phyloP scores from a whole-genome alignment of 164 flowering plant species.

The Aristolochia fimbriata region DNA sequence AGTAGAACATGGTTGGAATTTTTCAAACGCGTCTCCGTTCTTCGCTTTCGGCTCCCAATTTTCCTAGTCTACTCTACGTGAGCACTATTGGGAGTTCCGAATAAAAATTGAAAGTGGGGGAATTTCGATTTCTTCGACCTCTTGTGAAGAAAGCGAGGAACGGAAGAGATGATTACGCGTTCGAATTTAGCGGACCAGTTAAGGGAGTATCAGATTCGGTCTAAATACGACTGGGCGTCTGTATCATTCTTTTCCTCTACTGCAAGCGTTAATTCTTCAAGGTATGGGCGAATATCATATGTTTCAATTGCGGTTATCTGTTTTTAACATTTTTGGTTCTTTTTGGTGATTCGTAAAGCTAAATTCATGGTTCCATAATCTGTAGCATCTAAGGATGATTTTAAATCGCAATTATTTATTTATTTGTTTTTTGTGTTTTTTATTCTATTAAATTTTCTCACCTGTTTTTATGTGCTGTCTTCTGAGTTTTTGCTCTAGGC shows the following conservation, averaged over 20 bases:
- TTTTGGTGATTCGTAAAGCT: neutral
- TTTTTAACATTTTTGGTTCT: neutral
- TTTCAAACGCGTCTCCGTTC: no score
- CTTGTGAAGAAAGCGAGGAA: neutral
- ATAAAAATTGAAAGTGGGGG: no score
- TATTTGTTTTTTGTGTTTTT: no score
- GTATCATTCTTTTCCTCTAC: constrained; percentile 79
- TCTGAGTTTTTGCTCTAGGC: no score
- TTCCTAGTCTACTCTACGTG: neutral
- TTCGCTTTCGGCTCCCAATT: neutral
- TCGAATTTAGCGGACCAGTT: constrained; percentile 88
- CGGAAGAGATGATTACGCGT: constrained; percentile 67
- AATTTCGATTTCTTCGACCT: no score
- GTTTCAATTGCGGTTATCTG: neutral
- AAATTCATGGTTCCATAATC: no score
- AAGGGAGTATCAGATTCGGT: constrained; percentile 85
- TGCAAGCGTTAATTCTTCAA: constrained; percentile 43
- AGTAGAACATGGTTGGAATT: neutral
- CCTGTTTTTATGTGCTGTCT: no score
- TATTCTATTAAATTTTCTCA: no score
- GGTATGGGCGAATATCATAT: constrained; percentile 19
- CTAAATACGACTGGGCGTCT: constrained; percentile 94
- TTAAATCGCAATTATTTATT: no score
- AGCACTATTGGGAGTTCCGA: neutral
- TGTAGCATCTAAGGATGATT: no score